Evolutionary conservation across 2,329 filamentous ascomycete species (phyloP).

Genomic region (Emericellopsis cladophorae): DNA sequence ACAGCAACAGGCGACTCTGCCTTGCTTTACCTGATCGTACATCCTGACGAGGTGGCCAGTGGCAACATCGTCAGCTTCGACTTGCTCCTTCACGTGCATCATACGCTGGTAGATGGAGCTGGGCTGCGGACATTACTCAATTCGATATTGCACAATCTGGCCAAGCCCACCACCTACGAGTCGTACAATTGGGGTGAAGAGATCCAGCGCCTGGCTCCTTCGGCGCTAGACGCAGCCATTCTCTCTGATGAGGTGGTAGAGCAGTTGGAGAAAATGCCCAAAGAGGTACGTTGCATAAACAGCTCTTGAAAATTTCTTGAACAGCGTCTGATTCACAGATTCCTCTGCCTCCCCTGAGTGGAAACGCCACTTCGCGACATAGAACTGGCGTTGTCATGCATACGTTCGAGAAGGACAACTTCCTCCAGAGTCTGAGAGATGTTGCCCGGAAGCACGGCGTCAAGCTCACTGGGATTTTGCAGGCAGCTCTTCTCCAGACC

Average conservation of each 20-base stretch:
- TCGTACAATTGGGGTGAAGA: background rate
- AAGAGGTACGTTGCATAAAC: background rate
- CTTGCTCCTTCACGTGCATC: background rate
- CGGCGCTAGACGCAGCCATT: background rate
- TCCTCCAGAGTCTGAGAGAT: background rate
- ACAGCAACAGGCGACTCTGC: background rate
- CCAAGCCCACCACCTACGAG: background rate
- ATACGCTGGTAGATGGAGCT: background rate
- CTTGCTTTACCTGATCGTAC: background rate
- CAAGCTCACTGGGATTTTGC: background rate
- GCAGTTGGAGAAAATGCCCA: background rate
- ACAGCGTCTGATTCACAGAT: background rate
- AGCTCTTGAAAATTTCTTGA: background rate
- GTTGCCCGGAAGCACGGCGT: background rate
- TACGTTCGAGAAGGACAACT: background rate
- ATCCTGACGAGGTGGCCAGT: background rate
- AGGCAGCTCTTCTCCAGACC: background rate
- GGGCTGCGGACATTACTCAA: background rate
- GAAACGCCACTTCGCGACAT: background rate
- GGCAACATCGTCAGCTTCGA: background rate
- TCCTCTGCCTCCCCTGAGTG: background rate
- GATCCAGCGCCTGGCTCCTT: background rate
- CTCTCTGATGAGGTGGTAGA: background rate
- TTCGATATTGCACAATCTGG: background rate
- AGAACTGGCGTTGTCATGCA: background rate